Base-by-base conservation (phyloP, 75 land plant species). In the Picea glauca region DNA sequence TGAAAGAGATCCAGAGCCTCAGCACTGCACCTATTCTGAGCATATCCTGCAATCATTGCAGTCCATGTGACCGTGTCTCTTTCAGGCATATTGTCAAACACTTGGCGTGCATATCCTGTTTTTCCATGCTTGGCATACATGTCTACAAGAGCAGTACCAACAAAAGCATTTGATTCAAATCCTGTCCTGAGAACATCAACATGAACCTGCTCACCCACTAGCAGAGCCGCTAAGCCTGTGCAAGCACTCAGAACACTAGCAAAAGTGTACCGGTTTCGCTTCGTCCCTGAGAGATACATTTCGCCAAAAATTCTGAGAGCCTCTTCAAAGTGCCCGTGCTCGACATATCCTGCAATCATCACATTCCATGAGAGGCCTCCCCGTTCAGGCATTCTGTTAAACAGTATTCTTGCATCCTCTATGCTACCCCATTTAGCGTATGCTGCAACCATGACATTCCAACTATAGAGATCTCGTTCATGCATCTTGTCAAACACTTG, bases 111-210 rank as follows among this genome's bases (percentile, higher is more conserved):
- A 57, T 20, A 33, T 17, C 60, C 9, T 35, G 62, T 40, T 11
- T 7, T 30, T 26, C 62, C 80, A 80, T 79, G 66, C 58, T 66
- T 78, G 12, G 83, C 83, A 82, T 82, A 82, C 83, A 82, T 79
- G 35, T 81, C 46, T 6, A 82, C 56, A 31, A 82, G 58, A 20
- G 81, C 83, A 59, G 65, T 82, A 13, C 31, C 83, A 11, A 82
- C 57, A 58, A 66, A 65, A 15, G 40, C 23, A 75, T 79, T 35
- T 3, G 35, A 31, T 7, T 32, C 35, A 9, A 79, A 40, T 12
- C 75, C 40, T 20, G 30, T 64, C 30, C 17, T 56, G 15, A 56
- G 23, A 12, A 81, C 65, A 59, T 68, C 35, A 31, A 26, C 31
- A 75, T 82, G 83, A 43, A 82, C 23, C 30, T n/a, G 20, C 54